These are phyloP conservation scores for Suillus plorans DNA, from an alignment of 768 basidiomycete genomes.

Conservation along the genomic window DNA sequence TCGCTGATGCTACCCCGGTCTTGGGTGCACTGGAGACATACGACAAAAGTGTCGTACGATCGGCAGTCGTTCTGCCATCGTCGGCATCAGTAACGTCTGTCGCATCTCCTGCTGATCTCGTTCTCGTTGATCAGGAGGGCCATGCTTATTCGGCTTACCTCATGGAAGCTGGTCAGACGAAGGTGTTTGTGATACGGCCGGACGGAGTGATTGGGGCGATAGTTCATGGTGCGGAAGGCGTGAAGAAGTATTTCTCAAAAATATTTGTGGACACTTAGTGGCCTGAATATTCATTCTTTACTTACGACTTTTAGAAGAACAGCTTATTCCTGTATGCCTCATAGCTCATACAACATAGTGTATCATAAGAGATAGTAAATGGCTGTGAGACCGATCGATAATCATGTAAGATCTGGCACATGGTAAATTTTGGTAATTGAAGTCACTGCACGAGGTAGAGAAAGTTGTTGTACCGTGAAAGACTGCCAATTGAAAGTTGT, in stretches of 20 bases:
- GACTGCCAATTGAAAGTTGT: too few species aligned
- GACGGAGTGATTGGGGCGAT: slow-evolving; percentile 44
- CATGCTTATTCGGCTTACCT: slow-evolving; percentile 38
- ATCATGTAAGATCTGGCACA: too few species aligned
- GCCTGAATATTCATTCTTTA: background rate
- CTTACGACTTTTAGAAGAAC: background rate
- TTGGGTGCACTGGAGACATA: background rate
- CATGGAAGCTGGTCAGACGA: slow-evolving; percentile 26
- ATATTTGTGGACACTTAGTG: slow-evolving; percentile 4
- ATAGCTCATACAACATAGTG: background rate
- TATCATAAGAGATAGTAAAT: background rate
- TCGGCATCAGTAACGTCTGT: background rate
- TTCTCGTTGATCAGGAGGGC: slow-evolving; percentile 34
- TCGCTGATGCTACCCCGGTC: slow-evolving; percentile 6
- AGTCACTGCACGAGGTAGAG: too few species aligned
- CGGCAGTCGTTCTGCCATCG: slow-evolving; percentile 2
- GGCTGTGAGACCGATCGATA: too few species aligned
- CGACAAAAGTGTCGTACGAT: background rate
- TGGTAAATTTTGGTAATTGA: too few species aligned
- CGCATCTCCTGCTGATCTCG: slow-evolving; percentile 21
- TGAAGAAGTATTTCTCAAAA: slow-evolving; percentile 17
- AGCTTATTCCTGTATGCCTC: background rate
- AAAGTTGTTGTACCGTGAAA: background rate
- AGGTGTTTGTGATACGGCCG: slow-evolving; percentile 38
- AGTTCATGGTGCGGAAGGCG: slow-evolving; percentile 15